These are phyloP conservation scores for Calonectria montana DNA, from an alignment of 2,329 filamentous ascomycete genomes.

Conservation along the genomic window DNA sequence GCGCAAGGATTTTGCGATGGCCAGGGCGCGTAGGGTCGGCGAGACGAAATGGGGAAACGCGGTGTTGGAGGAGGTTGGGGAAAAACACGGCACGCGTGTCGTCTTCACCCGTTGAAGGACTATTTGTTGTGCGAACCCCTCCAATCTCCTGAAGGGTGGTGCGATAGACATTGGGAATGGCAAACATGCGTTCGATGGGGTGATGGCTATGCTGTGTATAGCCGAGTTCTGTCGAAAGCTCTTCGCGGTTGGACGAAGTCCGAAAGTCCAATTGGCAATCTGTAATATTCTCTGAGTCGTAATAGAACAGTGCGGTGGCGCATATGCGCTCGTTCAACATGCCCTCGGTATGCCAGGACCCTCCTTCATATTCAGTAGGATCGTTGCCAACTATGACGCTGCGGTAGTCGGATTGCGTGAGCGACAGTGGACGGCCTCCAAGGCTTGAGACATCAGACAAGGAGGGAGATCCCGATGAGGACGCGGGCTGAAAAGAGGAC, in stretches of 20 bases:
- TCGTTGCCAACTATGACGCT: neutral
- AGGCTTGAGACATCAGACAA: neutral
- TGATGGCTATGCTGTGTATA: constrained; percentile 48
- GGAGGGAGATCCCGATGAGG: neutral
- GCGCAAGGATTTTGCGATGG: constrained; percentile 68
- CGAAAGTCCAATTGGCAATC: constrained; percentile 63
- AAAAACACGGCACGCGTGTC: constrained; percentile 65
- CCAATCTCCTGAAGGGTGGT: constrained; percentile 54
- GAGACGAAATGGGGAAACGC: constrained; percentile 63
- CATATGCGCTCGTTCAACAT: constrained; percentile 71
- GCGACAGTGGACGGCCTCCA: neutral
- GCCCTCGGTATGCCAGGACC: constrained; percentile 68
- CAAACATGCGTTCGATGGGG: constrained; percentile 51
- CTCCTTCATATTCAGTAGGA: constrained; percentile 56
- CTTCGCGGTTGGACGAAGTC: constrained; percentile 49
- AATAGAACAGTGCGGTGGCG: constrained; percentile 72
- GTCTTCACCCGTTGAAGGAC: neutral
- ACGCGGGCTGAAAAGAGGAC: neutral
- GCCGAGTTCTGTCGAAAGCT: constrained; percentile 6
- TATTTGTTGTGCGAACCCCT: constrained; percentile 53
- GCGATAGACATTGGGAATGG: constrained; percentile 34
- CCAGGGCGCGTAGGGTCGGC: constrained; percentile 63
- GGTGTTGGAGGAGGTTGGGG: constrained; percentile 65
- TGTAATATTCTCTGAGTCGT: constrained; percentile 69
- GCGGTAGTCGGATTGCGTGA: neutral